phyloP scores from a whole-genome alignment of 768 basidiomycete species.

The Cystobasidium onofrii region DNA sequence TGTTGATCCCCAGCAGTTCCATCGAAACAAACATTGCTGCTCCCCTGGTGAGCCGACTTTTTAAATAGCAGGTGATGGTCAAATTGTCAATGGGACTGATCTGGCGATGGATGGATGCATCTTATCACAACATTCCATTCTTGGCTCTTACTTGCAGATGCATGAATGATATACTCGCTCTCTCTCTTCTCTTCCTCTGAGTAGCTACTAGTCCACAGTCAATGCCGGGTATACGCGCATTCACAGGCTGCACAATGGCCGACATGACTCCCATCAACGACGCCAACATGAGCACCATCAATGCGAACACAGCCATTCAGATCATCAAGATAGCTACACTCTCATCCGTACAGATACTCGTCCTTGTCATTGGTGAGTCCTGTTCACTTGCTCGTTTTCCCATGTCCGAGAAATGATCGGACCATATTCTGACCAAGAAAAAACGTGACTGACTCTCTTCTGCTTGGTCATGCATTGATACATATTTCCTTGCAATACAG shows the following conservation, averaged over 20 bases:
- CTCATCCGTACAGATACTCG: neutral
- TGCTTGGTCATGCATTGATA: no score
- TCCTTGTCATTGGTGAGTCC: slow-evolving; percentile 15
- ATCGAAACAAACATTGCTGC: no score
- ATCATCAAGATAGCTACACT: neutral
- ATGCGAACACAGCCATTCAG: neutral
- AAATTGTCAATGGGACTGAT: neutral
- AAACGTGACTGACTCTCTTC: neutral
- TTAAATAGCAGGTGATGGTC: neutral
- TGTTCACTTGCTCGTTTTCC: neutral
- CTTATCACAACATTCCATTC: neutral
- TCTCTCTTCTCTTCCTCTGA: no score
- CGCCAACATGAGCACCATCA: neutral
- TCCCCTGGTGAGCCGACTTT: neutral
- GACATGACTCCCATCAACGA: neutral
- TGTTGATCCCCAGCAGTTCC: neutral
- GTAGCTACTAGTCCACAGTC: no score
- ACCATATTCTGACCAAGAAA: neutral
- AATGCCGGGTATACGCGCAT: no score
- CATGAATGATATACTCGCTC: no score
- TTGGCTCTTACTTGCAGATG: neutral
- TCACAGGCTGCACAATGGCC: no score
- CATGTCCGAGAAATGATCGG: neutral
- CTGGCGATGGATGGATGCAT: neutral
- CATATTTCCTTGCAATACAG: neutral